phyloP scores from a whole-genome alignment of 2,329 filamentous ascomycete species.

The Neofusicoccum ribis region DNA sequence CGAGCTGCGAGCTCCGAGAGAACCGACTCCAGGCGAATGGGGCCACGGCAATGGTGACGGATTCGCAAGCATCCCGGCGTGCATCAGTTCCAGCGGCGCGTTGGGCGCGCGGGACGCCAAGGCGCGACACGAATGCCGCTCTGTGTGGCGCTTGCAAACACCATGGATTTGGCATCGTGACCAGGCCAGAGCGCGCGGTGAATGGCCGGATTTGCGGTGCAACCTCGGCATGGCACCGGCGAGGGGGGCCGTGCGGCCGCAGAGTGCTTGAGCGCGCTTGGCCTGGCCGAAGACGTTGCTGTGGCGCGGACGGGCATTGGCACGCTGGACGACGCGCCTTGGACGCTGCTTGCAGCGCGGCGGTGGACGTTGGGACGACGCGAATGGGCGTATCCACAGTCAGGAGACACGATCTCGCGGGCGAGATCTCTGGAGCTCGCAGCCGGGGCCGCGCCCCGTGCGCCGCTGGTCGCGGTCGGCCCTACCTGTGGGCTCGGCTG shows the following conservation, averaged over 20 bases:
- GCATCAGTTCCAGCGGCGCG: background rate
- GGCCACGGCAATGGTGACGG: background rate
- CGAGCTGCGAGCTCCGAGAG: slow-evolving; percentile 1
- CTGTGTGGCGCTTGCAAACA: slow-evolving; percentile 7
- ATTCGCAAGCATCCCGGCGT: slow-evolving; percentile 1
- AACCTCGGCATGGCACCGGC: background rate
- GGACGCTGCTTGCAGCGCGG: background rate
- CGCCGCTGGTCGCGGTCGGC: background rate
- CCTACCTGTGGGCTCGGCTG: background rate
- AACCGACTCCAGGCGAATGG: slow-evolving; percentile 5
- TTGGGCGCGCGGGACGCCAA: background rate
- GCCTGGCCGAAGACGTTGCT: background rate
- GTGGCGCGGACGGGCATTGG: background rate
- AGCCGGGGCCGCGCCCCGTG: background rate
- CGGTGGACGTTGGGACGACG: background rate
- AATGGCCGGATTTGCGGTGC: background rate
- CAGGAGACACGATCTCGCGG: background rate
- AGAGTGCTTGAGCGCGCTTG: slow-evolving; percentile 10
- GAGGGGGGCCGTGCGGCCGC: background rate
- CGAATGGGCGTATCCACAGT: background rate
- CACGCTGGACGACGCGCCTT: background rate
- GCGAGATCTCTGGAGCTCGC: background rate
- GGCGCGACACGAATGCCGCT: slow-evolving; percentile 1
- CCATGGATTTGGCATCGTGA: slow-evolving; percentile 11
- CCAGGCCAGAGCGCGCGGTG: slow-evolving; percentile 1